Evolutionary conservation across 2,329 filamentous ascomycete genomes (phyloP), one percentile per base, ranked within the genome.

Genomic region (Fusarium humuli): DNA sequence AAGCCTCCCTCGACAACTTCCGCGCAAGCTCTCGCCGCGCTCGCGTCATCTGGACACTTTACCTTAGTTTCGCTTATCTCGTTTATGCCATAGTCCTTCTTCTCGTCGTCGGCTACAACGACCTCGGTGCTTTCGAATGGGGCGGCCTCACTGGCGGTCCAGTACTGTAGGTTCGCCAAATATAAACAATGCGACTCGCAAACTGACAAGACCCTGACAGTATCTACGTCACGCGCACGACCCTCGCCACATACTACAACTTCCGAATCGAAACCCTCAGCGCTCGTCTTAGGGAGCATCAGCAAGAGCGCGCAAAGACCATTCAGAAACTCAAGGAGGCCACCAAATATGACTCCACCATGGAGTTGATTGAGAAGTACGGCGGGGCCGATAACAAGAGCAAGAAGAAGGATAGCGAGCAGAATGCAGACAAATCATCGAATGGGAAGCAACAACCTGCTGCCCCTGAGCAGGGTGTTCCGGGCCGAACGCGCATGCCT

Each of bases 321-420:
- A 98, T 99, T 71, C 92, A 97, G 78, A 94, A 94, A 81, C 88
- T 99, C 69, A 99, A 99, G 81, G 90, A 92, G 62, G 94, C 94
- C 27, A 99, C 96, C 34, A 97, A 93, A 79, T 99, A 98, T 82
- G 93, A 98, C 80, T 96, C 94, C 32, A 99, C 96, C 3, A 89
- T 97, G 76, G 90, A 98, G 78, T 82, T 99, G 64, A 87, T 99
- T 13, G 93, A 98, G 76, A 99, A 98, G 76, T 99, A 99, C 79
- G 94, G 94, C 37, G 92, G 89, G 12, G 83, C 85, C 22, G 88
- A 90, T 67, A 82, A 85, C 74, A 76, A 76, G 16, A 75, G 74
- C 14, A 77, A 69, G 65, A 80, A 76, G 46, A 77, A 75, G 29
- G 65, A 73, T 7, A 61, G 50, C 18, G 69, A 64, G 10, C 56